Base-by-base conservation (phyloP, 345 rosid species). In the Reutealis trisperma region DNA sequence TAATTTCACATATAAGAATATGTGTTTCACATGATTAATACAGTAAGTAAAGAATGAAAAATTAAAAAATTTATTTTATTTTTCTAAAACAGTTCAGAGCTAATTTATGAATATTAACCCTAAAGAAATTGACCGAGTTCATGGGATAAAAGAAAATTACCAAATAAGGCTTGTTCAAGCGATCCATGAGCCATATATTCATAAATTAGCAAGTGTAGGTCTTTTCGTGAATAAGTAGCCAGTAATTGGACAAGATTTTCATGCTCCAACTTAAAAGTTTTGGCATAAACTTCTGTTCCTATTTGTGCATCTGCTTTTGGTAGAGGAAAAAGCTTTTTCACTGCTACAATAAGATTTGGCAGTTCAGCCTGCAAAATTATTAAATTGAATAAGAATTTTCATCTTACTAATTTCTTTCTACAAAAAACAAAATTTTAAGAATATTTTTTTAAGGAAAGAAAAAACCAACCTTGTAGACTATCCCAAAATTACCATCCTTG, bases 121-220 rank as follows among this genome's bases (percentile, higher is more conserved):
- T 27, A 27, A 27, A 1, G 30, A 37, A 37, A 47, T 45, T 45
- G 49, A n/a, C n/a, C n/a, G n/a, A 47, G 51, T 5, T 47, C 14
- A 1, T 8, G 51, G 51, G 14, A 47, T 47, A 47, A 47, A 10
- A 47, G 51, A 47, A 47, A 47, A 54, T 34, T 69, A 70, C 80
- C 75, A 61, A 69, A 77, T 22, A 77, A 32, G 45, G 25, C 80
- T 5, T 59, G 14, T 3, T 62, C 51, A 61, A 76, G 68, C 21
- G 73, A 52, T 25, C 73, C 73, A 2, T 32, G 32, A 32, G 30
- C 73, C 73, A 70, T 71, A 30, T 57, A 70, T 51, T 77, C 80
- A 59, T 77, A 77, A 24, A 77, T 25, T 62, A 77, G 61, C 19
- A 77, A 49, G 62, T 70, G 74, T 5, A 77, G 51, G 19, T 25